A percentile compares a stretch with the other conserved stretches of the same genome.
phyloP scores from a whole-genome alignment of 176 grass and related monocot genomes.

The Triticum dicoccoides region DNA sequence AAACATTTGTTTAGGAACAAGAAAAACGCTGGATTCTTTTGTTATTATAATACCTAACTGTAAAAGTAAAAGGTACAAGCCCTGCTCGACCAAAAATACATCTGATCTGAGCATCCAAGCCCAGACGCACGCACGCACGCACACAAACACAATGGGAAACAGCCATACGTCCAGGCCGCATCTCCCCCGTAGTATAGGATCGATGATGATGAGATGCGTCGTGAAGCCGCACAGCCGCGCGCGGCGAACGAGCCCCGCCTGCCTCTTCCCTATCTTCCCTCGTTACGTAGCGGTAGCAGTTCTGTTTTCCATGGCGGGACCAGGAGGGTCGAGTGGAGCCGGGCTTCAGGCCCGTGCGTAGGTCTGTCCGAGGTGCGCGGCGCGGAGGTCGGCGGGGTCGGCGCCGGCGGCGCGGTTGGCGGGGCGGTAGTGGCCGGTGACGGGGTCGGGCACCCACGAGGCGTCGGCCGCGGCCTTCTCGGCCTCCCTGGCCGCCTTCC shows the following conservation, averaged over 20 bases:
- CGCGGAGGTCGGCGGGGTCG: conserved; percentile 76
- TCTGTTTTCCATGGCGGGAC: neutral
- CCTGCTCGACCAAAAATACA: neutral
- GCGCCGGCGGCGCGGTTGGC: conserved; percentile 24
- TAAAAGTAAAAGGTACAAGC: neutral
- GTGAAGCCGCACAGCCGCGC: neutral
- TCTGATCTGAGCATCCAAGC: neutral
- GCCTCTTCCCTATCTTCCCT: too few relatives aligned
- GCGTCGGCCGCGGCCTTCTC: conserved; percentile 27
- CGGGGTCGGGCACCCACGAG: conserved; percentile 68
- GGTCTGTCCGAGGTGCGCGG: conserved; percentile 41
- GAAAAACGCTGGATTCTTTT: neutral
- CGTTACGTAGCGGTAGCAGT: neutral
- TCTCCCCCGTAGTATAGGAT: too few relatives aligned
- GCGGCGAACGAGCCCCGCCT: neutral
- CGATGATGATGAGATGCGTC: neutral
- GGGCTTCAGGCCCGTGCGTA: conserved; percentile 19
- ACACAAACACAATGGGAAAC: neutral
- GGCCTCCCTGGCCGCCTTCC: conserved; percentile 8
- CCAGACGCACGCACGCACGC: neutral
- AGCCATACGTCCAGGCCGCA: neutral
- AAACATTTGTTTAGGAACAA: neutral
- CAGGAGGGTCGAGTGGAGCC: neutral
- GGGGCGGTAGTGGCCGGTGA: conserved; percentile 72
- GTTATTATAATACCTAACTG: too few relatives aligned